phyloP scores from a whole-genome alignment of 2,329 filamentous ascomycete genomes.

The Trichoderma semiorbis region DNA sequence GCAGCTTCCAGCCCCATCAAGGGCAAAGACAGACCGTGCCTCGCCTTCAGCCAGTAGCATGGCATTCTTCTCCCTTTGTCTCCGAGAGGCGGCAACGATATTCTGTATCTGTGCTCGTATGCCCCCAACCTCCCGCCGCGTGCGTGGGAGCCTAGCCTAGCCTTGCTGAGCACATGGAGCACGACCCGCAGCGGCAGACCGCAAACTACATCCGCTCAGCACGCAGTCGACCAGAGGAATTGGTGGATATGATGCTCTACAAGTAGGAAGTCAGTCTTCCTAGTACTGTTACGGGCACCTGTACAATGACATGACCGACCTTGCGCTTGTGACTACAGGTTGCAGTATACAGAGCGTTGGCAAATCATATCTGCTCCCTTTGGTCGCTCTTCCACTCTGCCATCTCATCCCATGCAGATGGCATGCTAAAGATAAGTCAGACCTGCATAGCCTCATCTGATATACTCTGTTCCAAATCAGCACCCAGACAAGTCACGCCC shows the following conservation, averaged over 20 bases:
- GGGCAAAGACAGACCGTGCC: neutral
- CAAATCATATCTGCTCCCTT: neutral
- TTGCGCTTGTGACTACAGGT: neutral
- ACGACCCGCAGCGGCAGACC: conserved; percentile 3
- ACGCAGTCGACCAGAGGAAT: neutral
- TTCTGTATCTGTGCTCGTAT: neutral
- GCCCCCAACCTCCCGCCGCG: neutral
- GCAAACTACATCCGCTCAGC: conserved; percentile 1
- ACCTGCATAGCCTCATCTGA: neutral
- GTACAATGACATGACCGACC: neutral
- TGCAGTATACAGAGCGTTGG: neutral
- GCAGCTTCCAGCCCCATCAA: neutral
- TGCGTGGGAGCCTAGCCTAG: conserved; percentile 1
- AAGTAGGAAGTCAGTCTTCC: neutral
- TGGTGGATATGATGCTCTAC: neutral
- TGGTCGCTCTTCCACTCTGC: neutral
- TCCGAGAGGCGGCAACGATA: neutral
- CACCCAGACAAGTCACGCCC: neutral
- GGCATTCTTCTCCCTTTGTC: neutral
- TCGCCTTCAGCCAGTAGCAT: neutral
- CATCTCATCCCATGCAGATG: neutral
- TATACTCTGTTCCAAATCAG: neutral
- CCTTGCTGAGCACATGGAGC: neutral
- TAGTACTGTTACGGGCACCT: neutral
- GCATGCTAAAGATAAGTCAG: neutral